A percentile compares a stretch with the other conserved stretches of the same genome.
Evolutionary conservation across 2,329 filamentous ascomycete genomes (phyloP).

Genomic region (Meredithiella fracta): DNA sequence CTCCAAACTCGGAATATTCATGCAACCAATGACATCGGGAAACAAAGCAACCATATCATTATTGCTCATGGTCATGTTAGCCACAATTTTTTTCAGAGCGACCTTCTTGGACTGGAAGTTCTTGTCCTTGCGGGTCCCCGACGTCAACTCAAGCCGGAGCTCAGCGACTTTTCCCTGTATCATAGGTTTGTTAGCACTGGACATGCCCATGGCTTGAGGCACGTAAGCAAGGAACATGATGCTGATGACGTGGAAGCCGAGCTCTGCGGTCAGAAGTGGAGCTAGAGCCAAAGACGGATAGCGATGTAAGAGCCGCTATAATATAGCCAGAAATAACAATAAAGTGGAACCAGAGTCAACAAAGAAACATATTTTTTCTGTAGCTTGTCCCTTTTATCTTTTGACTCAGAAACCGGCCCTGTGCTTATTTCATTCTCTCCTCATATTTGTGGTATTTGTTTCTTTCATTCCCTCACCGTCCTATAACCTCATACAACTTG

Average conservation of each 20-base stretch:
- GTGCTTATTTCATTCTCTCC: not conserved
- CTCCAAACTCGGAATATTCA: constrained; percentile 85
- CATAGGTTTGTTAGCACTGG: constrained; percentile 23
- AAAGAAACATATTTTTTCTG: too few relatives aligned
- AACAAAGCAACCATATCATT: constrained; percentile 98
- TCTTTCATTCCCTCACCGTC: not conserved
- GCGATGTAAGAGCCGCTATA: too few relatives aligned
- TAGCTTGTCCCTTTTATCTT: too few relatives aligned
- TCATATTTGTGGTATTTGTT: not conserved
- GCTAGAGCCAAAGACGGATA: too few relatives aligned
- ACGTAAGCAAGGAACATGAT: constrained; percentile 39
- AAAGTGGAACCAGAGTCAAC: too few relatives aligned
- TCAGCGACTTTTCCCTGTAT: constrained; percentile 96
- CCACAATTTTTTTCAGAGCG: constrained; percentile 96
- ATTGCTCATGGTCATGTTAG: constrained; percentile 99
- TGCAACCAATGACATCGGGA: constrained; percentile 85
- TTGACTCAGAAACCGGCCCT: not conserved
- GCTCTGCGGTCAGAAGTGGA: too few relatives aligned
- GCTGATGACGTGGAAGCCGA: not conserved
- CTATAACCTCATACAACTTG: not conserved
- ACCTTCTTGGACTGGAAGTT: constrained; percentile 92
- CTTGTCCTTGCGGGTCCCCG: constrained; percentile 92
- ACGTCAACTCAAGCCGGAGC: constrained; percentile 78
- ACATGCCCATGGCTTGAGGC: constrained; percentile 23
- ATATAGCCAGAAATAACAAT: too few relatives aligned